Evolutionary conservation across 805 yeast species (phyloP), one percentile per base, ranked within the genome.

Genomic region (Kodamaea fukazawae): DNA sequence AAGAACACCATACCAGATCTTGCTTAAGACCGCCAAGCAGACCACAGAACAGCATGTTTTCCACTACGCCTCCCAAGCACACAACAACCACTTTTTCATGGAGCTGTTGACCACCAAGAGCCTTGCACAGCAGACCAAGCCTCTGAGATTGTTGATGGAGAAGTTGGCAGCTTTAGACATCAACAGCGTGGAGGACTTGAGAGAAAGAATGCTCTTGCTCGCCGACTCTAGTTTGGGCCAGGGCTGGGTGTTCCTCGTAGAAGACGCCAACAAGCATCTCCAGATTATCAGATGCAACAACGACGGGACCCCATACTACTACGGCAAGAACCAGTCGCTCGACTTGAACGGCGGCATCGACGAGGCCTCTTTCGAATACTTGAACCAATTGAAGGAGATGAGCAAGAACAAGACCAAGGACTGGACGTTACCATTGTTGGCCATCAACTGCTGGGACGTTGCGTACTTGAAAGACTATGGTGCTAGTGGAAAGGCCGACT

Each of bases 391-490:
- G 40, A 69, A 69, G 41, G 61, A 71, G 38, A 57, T 70, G 16
- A 73, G 73, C 18, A 53, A 57, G 22, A 44, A 52, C 20, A 62
- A 63, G 14, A 71, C 70, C 29, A 71, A 68, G 49, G 90, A 83
- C 58, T 78, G 75, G 67, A 73, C 80, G 16, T 67, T 89, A 49
- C 95, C 93, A 5, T 64, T 93, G 33, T 71, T 93, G 49, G 85
- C 81, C 36, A 72, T 89, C 48, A 87, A 81, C 61, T 73, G 85
- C 49, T 90, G 97, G 96, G 95, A 91, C 60, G 78, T 81, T 48
- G 87, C 96, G n/a, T 93, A 83, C 60, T 53, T 88, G 32, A 67
- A 76, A 18, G 98, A 93, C 62, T 91, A 83, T 63, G 96, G 97
- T 34, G 73, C 86, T 38, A 68, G 61, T 37, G 95, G 93, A 16